Base-by-base conservation (phyloP, 257 asterid genomes). In the Knoxia roxburghii region DNA sequence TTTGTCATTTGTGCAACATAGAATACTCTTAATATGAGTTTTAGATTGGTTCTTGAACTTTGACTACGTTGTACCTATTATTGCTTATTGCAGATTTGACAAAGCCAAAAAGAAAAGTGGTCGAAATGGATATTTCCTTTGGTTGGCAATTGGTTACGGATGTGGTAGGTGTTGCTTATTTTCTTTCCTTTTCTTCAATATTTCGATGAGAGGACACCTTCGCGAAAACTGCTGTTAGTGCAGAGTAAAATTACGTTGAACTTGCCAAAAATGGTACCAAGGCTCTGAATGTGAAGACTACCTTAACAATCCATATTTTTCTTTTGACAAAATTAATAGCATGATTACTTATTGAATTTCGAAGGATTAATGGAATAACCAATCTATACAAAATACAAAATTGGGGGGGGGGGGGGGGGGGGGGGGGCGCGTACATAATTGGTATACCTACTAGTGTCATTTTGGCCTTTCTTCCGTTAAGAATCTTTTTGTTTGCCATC, bases 91-190 rank as follows among this genome's bases (percentile, higher is more conserved):
- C 93, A 94, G 99, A 78, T 94, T 87, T 77, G 97, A 94, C 82
- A 89, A 88, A 80, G 95, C 92, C 62, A 81, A 82, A 54, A 82
- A 82, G 76, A 94, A 85, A 82, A 70, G 85, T 61, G 39, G 76
- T 68, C 72, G 87, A 45, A 81, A 79, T 70, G 99, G 99, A 74
- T 94, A 94, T 85, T 94, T 85, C 71, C 78, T 89, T 54, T 94
- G 95, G 95, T 62, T 94, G 86, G 61, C 84, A 62, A 69, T 82
- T 71, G 99, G 99, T 80, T 94, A 94, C 68, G 97, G 93, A 53
- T 69, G 77, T 71, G 99, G 99, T 94, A 72, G 73, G 97, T 79
- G 23, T 55, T 80, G 23, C 57, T 70, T 71, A 29, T 65, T 4
- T 32, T 53, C 65, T 69, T 53, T 33, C 67, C 27, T 67, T 40